These are phyloP conservation scores for Suhomyces bribrorum DNA, from an alignment of 1,139 yeast species.

Conservation along the genomic window DNA sequence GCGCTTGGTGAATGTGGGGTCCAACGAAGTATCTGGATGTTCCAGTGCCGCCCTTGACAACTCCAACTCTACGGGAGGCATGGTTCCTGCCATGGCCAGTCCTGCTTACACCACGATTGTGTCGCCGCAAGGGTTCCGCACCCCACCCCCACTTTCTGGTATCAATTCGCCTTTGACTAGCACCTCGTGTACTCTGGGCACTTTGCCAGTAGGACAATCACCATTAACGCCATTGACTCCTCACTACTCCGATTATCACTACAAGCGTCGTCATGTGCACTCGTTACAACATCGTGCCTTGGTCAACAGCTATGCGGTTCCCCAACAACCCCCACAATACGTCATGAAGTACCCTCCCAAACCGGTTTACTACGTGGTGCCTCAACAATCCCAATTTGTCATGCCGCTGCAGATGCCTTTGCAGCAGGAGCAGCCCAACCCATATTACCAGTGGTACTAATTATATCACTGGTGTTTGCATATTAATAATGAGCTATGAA, in stretches of 20 bases:
- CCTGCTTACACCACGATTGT: constrained; percentile 6
- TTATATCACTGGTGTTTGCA: constrained; percentile 3
- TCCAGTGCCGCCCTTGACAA: not conserved
- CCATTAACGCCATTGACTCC: constrained; percentile 21
- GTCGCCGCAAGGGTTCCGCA: constrained; percentile 7
- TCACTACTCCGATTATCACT: constrained; percentile 13
- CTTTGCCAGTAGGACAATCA: constrained; percentile 8
- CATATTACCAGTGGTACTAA: constrained; percentile 4
- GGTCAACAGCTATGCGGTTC: constrained; percentile 4
- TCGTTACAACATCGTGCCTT: constrained; percentile 11
- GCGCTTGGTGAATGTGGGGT: constrained; percentile 8
- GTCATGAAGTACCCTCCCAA: constrained; percentile 4
- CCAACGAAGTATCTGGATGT: not conserved
- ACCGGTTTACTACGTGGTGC: constrained; percentile 8
- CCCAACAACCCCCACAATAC: constrained; percentile 6
- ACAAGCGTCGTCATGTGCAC: constrained; percentile 14
- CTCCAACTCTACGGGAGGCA: no score
- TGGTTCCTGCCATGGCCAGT: constrained; percentile 2
- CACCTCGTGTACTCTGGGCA: constrained; percentile 5
- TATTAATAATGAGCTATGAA: constrained; percentile 6
- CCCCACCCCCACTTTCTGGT: constrained; percentile 8
- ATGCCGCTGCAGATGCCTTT: constrained; percentile 3
- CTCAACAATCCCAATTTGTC: constrained; percentile 9
- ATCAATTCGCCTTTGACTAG: constrained; percentile 10
- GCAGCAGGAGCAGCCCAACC: constrained; percentile 6